Percentiles rank a stretch among this genome's conserved stretches.
These are phyloP conservation scores for Hymenoscyphus fraxineus DNA, from an alignment of 2,329 filamentous ascomycete species.

Conservation along the genomic window DNA sequence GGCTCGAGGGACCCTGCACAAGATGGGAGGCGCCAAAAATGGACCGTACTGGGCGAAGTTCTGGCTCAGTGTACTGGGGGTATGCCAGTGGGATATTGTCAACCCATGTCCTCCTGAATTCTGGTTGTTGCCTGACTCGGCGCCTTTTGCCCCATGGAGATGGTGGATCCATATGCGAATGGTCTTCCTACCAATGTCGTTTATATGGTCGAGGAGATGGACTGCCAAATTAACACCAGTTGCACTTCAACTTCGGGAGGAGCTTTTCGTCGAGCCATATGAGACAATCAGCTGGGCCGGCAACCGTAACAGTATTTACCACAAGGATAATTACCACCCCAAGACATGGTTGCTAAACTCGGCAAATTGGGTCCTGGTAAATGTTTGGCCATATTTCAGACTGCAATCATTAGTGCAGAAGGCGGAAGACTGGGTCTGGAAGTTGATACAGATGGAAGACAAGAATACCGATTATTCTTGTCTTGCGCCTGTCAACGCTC, in stretches of 20 bases:
- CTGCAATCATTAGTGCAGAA: constrained; percentile 59
- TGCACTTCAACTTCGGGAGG: constrained; percentile 68
- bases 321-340: constrained; percentile 85
- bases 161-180: constrained; percentile 99
- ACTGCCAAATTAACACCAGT: constrained; percentile 71
- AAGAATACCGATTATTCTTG: constrained; percentile 85
- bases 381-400: constrained; percentile 75
- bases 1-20: constrained; percentile 76
- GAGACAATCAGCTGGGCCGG: constrained; percentile 71
- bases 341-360: constrained; percentile 80
- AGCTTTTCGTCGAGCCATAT: constrained; percentile 78
- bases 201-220: constrained; percentile 81
- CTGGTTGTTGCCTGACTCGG: constrained; percentile 90
- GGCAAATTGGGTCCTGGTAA: constrained; percentile 73
- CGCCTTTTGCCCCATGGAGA: constrained; percentile 83
- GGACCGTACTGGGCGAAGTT: constrained; percentile 97
- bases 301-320: constrained; percentile 78
- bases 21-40: constrained; percentile 77
- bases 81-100: constrained; percentile 85
- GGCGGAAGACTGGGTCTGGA: constrained; percentile 77
- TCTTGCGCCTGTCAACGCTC: constrained; percentile 82
- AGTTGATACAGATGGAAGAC: constrained; percentile 86
- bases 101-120: constrained; percentile 92
- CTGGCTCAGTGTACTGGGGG: constrained; percentile 81
- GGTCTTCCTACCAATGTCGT: constrained; percentile 92